Evolutionary conservation across 1,284 basidiomycete genomes (phyloP), one percentile per base, ranked within the genome.

Genomic region (Boletus semigastroideus): DNA sequence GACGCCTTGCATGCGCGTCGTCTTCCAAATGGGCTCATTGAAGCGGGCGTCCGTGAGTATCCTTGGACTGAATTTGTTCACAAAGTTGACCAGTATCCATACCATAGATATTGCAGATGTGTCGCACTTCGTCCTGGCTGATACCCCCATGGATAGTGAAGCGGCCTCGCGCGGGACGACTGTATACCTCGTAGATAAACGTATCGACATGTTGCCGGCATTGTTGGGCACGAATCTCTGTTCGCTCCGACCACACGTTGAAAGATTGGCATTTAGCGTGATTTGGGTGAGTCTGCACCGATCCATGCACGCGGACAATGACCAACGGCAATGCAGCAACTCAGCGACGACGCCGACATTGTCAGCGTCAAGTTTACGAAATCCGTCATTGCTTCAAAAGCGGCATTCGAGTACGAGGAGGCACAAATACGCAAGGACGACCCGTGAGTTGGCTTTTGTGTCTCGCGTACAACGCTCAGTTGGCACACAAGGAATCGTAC

Each of bases 121-220:
- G 1, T 96, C 96, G 3, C 87, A 97, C 70, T 99, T 99, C 64
- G 97, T 99, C 1, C 85, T 83, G 49, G 79, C 94, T 3, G 93
- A 96, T 65, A 99, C 90, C 49, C 84, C 97, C 0, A 99, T 99
- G 95, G 97, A 99, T 63, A 86, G 78, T 34, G 97, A 99, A 71
- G 97, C 97, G 16, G 93, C 96, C 14, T 83, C 94, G 13, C 81
- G 97, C 50, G 96, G 97, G 12, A 99, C 96, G 1, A 99, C 97
- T 0, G 97, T 99, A 4, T 99, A 99, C 69, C 82, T 99, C 6
- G 97, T 99, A 3, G 97, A 99, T 77, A 97, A 96, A 73, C 89
- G 97, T 36, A 96, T 99, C 51, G 97, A 99, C 74, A 99, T 99
- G 97, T 78, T 99, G 48, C 97, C 97, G 0, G 79, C 89, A 16